A percentile compares a stretch with the other conserved stretches of the same genome.
Evolutionary conservation across 2,329 filamentous ascomycete genomes (phyloP).

Genomic region (Aureobasidium sp.): DNA sequence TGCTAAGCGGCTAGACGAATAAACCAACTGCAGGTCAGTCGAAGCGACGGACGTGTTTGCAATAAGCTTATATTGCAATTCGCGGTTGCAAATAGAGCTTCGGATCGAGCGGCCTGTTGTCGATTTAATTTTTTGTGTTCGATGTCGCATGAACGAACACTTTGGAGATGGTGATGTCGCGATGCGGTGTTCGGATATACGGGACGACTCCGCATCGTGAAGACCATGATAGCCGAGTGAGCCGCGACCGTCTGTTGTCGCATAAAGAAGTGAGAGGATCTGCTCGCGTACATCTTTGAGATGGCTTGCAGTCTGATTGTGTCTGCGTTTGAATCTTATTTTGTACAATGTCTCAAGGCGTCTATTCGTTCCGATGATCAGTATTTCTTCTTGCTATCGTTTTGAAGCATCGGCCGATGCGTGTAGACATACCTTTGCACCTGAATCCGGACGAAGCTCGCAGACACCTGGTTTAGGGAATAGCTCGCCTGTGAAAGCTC

Average conservation of each 20-base stretch:
- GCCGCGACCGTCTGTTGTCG: neutral
- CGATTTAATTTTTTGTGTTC: neutral
- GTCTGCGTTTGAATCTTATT: neutral
- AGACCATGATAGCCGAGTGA: neutral
- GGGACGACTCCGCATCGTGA: neutral
- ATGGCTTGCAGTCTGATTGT: neutral
- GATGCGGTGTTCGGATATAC: neutral
- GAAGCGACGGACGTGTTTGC: neutral
- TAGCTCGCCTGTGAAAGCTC: constrained; percentile 43
- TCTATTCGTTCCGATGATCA: neutral
- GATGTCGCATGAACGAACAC: neutral
- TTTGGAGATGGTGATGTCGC: neutral
- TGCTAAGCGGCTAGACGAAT: neutral
- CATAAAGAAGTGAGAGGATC: neutral
- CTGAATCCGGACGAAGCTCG: constrained; percentile 7
- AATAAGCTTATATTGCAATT: neutral
- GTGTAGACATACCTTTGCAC: neutral
- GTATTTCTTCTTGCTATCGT: neutral
- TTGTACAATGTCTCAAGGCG: neutral
- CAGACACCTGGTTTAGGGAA: constrained; percentile 47
- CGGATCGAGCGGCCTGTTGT: neutral
- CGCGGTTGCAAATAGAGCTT: neutral
- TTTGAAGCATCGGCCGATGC: neutral
- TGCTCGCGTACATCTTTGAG: neutral
- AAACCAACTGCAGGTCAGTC: neutral